Conservation (phyloP, 106 monocot species). For the Cymbidium sinense region DNA sequence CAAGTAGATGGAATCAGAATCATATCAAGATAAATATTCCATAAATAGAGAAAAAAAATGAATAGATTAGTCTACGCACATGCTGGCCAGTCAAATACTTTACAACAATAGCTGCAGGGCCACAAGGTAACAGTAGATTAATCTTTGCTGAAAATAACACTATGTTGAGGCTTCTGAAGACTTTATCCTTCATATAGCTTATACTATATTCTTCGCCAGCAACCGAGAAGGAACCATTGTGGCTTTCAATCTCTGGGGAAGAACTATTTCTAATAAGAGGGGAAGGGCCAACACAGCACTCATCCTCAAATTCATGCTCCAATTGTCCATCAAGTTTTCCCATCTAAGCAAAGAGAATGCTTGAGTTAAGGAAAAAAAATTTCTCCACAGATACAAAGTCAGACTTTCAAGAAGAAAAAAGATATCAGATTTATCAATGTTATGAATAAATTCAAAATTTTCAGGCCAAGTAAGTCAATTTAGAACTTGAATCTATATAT, state of each 20-base stretch:
- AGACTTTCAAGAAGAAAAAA: neutral
- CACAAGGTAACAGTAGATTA: constrained; percentile 66
- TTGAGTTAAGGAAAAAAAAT: neutral
- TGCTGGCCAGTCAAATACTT: constrained; percentile 36
- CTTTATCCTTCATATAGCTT: constrained; percentile 7
- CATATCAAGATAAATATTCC: neutral
- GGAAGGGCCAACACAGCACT: constrained; percentile 27
- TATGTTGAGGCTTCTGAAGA: constrained; percentile 42
- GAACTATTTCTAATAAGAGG: constrained; percentile 14
- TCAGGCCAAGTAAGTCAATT: neutral
- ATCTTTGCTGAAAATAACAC: constrained; percentile 56
- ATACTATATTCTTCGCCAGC: constrained; percentile 1
- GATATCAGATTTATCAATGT: neutral
- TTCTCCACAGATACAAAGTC: neutral
- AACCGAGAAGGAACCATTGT: constrained; percentile 12
- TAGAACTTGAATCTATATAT: too few species aligned
- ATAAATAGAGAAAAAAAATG: neutral
- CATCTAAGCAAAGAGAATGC: constrained; percentile 26
- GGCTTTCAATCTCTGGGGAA: constrained; percentile 10
- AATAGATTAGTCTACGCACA: constrained; percentile 22
- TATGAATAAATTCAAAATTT: neutral
- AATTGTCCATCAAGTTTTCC: constrained; percentile 21
- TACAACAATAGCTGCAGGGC: constrained; percentile 54
- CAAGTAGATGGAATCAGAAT: neutral
- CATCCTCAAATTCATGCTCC: constrained; percentile 48